Evolutionary conservation across 2,329 filamentous ascomycete species (phyloP), one percentile per base, ranked within the genome.

Genomic region (Plectosphaerella plurivora): DNA sequence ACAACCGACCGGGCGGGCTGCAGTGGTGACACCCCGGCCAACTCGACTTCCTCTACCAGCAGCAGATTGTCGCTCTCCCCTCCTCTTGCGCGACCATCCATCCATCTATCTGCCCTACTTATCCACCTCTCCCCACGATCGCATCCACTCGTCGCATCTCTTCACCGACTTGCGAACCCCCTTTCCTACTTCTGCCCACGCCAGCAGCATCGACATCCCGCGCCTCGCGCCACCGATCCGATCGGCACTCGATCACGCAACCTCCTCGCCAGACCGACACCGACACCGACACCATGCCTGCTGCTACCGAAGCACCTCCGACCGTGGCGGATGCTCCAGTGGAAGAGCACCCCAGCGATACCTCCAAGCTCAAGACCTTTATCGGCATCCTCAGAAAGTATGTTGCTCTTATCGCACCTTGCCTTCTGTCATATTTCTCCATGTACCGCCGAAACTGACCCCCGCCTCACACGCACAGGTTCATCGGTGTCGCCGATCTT

Each of bases 401-500:
- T 74, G 84, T 70, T 37, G 24, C 16, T 49, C 39, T 51, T 45
- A 22, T 47, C 41, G 33, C 47, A 22, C 28, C 50, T 39, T 49
- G 37, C 33, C 55, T 49, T 57, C 36, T 36, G 35, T 39, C 54
- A 18, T 37, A 22, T 15, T 18, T 44, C 51, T 44, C 36, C 24
- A 45, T 49, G 45, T 49, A 28, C 53, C 51, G 47, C 47, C 35
- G 15, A 50, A 47, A 45, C 65, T 72, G 57, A 73, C 60, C 42
- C 52, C 52, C 55, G 54, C 55, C 20, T 14, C 36, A 11, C 24
- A 16, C 46, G 12, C n/a, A 28, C 70, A 95, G 93, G 69, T 97
- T 97, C 72, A 91, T 97, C 63, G 94, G 94, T 61, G 94, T 99
- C 53, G 80, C 92, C 60, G 94, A 99, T 72, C 94, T 99, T 64